Percentiles rank a stretch among this genome's conserved stretches.
Evolutionary conservation across 352 stramenopile genomes (phyloP).

Genomic region (Pythium chondricola): DNA sequence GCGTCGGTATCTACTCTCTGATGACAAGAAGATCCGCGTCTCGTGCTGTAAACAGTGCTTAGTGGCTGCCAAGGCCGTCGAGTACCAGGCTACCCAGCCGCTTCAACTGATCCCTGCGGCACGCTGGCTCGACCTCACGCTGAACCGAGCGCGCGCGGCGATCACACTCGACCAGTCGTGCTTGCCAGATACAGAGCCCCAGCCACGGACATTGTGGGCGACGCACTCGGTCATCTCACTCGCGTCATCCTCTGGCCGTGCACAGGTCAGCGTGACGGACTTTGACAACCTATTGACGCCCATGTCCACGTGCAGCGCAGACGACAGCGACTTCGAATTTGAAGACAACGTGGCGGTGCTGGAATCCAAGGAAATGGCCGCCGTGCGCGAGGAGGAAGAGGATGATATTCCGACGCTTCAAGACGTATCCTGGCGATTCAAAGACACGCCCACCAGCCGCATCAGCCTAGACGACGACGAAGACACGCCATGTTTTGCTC

Average conservation of each 20-base stretch:
- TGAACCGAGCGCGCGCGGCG: not conserved
- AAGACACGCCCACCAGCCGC: not conserved
- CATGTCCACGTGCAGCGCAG: conserved; percentile 2
- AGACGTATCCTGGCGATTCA: not conserved
- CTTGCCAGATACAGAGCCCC: too few species aligned
- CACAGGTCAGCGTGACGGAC: not conserved
- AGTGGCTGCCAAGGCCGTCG: conserved; percentile 11
- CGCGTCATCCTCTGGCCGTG: not conserved
- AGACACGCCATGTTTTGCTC: conserved; percentile 4
- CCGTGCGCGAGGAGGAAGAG: conserved; percentile 16
- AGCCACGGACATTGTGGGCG: not conserved
- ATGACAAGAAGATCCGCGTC: conserved; percentile 16
- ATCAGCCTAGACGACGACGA: not conserved
- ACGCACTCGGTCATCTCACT: conserved; percentile 2
- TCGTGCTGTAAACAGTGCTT: conserved; percentile 25
- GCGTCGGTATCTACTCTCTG: conserved; percentile 12
- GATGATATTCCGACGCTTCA: conserved; percentile 15
- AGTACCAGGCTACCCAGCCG: conserved; percentile 5
- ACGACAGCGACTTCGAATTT: not conserved
- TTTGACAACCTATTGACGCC: conserved; percentile 12
- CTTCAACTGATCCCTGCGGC: conserved; percentile 11
- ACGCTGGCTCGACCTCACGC: conserved; percentile 6
- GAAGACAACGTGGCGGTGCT: conserved; percentile 13
- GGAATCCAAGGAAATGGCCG: conserved; percentile 14
- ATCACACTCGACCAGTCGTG: not conserved